These are phyloP conservation scores for Wickerhamomyces sp. DNA, from an alignment of 1,139 yeast genomes.

Conservation along the genomic window DNA sequence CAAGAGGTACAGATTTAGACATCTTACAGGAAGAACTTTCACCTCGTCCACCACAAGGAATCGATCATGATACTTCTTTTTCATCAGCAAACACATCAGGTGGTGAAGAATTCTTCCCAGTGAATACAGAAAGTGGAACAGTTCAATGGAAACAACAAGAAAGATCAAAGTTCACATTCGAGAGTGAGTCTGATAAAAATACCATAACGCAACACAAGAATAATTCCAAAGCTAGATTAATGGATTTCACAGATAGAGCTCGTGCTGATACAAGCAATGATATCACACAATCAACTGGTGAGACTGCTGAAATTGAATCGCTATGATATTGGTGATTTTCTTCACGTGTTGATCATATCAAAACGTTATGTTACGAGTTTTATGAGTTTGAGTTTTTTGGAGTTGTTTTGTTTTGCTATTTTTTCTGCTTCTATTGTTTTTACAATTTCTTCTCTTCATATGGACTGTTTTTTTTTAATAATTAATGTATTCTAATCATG, in stretches of 20 bases:
- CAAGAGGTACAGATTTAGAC: constrained; percentile 21
- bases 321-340: constrained; percentile 1
- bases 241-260: constrained; percentile 19
- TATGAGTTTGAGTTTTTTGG: background rate
- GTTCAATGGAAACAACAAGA: constrained; percentile 18
- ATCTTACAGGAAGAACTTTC: constrained; percentile 19
- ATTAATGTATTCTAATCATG: no score
- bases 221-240: constrained; percentile 20
- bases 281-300: constrained; percentile 17
- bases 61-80: constrained; percentile 18
- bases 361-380: background rate
- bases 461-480: no score
- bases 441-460: no score
- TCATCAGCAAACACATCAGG: constrained; percentile 13
- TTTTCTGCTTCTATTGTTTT: no score
- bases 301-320: constrained; percentile 24
- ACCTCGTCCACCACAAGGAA: constrained; percentile 9
- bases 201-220: constrained; percentile 5
- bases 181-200: background rate
- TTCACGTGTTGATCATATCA: background rate
- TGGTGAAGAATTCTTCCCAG: constrained; percentile 23
- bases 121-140: constrained; percentile 12
- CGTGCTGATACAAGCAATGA: constrained; percentile 22
- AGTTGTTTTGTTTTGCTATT: background rate
- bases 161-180: constrained; percentile 10